Conservation (phyloP, 1,284 basidiomycete species). For the Leccinum discolor region DNA sequence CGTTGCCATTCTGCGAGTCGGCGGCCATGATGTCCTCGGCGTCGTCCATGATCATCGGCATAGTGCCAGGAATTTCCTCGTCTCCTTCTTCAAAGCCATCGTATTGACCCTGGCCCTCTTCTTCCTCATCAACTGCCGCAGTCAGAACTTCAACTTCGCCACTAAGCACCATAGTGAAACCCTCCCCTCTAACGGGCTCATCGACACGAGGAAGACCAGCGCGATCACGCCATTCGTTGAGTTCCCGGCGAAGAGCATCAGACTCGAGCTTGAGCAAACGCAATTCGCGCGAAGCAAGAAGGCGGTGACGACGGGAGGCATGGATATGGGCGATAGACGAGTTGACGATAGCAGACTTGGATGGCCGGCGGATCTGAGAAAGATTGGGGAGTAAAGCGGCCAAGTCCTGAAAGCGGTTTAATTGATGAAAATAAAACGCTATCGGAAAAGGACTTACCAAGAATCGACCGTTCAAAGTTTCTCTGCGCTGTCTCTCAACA, state of each 20-base stretch:
- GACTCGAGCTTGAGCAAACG: constrained; percentile 75
- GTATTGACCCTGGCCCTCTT: constrained; percentile 45
- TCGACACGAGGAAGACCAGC: constrained; percentile 68
- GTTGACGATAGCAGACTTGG: constrained; percentile 94
- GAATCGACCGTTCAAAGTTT: constrained; percentile 90
- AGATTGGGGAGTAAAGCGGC: constrained; percentile 89
- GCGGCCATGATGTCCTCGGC: constrained; percentile 26
- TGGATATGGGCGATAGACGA: constrained; percentile 86
- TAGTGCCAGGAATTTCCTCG: constrained; percentile 22
- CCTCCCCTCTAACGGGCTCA: constrained; percentile 67
- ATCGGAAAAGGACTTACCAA: constrained; percentile 51
- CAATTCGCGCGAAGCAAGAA: constrained; percentile 77
- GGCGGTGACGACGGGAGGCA: constrained; percentile 77
- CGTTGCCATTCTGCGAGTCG: constrained; percentile 17
- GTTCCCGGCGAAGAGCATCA: constrained; percentile 79
- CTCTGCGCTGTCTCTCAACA: constrained; percentile 88
- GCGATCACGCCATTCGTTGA: constrained; percentile 87
- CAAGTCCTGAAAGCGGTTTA: constrained; percentile 61
- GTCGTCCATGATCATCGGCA: constrained; percentile 28
- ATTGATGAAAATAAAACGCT: constrained; percentile 15
- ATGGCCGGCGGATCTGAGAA: constrained; percentile 86
- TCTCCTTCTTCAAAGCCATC: constrained; percentile 41
- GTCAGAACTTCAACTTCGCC: constrained; percentile 70
- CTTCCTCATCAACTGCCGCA: constrained; percentile 53
- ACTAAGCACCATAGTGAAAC: constrained; percentile 65